phyloP scores from a whole-genome alignment of 2,329 filamentous ascomycete genomes.

The Neofusicoccum sp. region DNA sequence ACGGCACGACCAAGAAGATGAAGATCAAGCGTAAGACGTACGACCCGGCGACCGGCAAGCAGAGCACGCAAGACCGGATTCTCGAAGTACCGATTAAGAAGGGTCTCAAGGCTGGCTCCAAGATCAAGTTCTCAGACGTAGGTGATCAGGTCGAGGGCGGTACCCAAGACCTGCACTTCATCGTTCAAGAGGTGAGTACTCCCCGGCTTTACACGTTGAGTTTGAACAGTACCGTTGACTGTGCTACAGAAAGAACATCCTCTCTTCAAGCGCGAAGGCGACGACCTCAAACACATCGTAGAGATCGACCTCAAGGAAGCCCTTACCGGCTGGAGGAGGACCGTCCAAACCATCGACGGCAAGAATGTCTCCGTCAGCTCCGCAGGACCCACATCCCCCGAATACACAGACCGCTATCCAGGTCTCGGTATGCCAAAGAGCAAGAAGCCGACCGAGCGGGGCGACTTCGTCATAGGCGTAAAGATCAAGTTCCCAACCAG shows the following conservation, averaged over 20 bases:
- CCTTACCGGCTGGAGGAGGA: conserved; percentile 87
- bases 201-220: too few relatives aligned
- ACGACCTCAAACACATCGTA: conserved; percentile 77
- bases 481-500: conserved; percentile 88
- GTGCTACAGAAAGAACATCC: conserved; percentile 74
- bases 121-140: conserved; percentile 98
- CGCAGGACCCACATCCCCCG: conserved; percentile 79
- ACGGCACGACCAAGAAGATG: conserved; percentile 90
- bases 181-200: conserved; percentile 79
- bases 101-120: conserved; percentile 92
- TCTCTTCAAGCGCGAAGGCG: conserved; percentile 80
- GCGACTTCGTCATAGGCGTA: conserved; percentile 84
- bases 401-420: conserved; percentile 77
- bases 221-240: conserved; percentile 22
- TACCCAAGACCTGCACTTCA: conserved; percentile 91
- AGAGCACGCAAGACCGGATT: conserved; percentile 82
- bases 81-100: conserved; percentile 94
- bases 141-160: conserved; percentile 96
- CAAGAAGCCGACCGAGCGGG: conserved; percentile 80
- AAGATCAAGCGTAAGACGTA: conserved; percentile 97
- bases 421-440: conserved; percentile 90
- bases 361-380: conserved; percentile 79
- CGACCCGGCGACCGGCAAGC: conserved; percentile 75
- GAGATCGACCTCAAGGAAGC: conserved; percentile 90
- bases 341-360: conserved; percentile 90